Evolutionary conservation across 1,284 basidiomycete species (phyloP), one percentile per base, ranked within the genome.

Genomic region (Rugosomyces carneus): DNA sequence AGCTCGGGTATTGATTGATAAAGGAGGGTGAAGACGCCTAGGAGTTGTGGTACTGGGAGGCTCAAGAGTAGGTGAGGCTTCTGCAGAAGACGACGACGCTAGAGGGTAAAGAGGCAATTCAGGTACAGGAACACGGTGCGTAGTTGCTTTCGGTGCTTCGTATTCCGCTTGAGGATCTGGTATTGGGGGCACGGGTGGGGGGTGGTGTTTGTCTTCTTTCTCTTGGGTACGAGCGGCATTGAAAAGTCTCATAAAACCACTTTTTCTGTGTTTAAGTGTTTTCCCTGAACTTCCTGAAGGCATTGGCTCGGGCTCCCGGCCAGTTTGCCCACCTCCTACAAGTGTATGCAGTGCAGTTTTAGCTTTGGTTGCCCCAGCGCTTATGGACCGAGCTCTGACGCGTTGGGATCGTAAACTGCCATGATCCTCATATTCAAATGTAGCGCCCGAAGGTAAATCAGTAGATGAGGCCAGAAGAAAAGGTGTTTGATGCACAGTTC

Each of bases 231-330:
- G 76, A 21, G 71, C 57, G 16, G 57, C 71, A 57, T 82, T 80
- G 62, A 90, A 89, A 10, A 90, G 63, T 45, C 84, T 72, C 81
- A 90, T 79, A 60, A 90, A 84, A 1, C 85, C 87, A 54, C 86
- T 89, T 62, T 84, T 89, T 69, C 85, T 84, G 47, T 79, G 77
- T 57, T 77, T 82, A 35, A 88, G 57, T 1, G 63, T 54, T 51
- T 79, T 83, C 2, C 68, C 69, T n/a, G 52, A 40, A 50, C 32
- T 49, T 32, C 39, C 41, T 1, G 40, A 40, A 26, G 55, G 40
- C 16, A 52, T 40, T 4, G 64, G 59, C 34, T 72, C 75, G 9
- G 66, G 66, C 38, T 71, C 71, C 34, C 61, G 63, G 31, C 63
- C 69, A 6, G 64, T 47, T 34, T 65, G 64, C 40, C 60, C 50